These are phyloP conservation scores for Cyclocybe cylindracea DNA, from an alignment of 768 basidiomycete genomes.

Conservation along the genomic window DNA sequence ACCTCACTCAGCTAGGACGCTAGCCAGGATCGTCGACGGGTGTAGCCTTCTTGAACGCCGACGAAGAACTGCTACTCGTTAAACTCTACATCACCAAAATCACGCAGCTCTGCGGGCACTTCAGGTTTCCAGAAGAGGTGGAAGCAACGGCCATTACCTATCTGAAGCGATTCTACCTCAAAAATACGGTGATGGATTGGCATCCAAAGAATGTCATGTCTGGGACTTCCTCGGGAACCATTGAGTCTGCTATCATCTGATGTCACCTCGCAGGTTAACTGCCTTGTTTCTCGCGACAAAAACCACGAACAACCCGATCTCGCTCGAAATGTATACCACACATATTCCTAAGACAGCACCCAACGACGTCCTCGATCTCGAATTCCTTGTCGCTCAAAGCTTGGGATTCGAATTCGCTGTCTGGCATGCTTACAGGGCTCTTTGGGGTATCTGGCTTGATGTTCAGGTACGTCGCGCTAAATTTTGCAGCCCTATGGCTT, in stretches of 20 bases:
- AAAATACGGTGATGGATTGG: constrained; percentile 99
- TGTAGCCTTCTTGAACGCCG: constrained; percentile 72
- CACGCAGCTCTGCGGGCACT: constrained; percentile 80
- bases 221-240: constrained; percentile 22
- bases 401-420: constrained; percentile 92
- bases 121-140: constrained; percentile 89
- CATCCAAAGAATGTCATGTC: constrained; percentile 99
- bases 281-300: constrained; percentile 95
- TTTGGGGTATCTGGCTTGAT: constrained; percentile 90
- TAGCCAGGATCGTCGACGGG: constrained; percentile 74
- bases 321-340: constrained; percentile 80
- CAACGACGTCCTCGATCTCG: constrained; percentile 88
- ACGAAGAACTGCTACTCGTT: constrained; percentile 88
- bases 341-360: constrained; percentile 81
- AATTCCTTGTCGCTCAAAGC: constrained; percentile 95
- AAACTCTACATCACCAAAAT: constrained; percentile 88
- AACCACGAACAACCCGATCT: constrained; percentile 93
- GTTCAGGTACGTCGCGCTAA: constrained; percentile 61
- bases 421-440: constrained; percentile 86
- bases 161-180: constrained; percentile 94
- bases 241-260: background rate
- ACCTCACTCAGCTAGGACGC: constrained; percentile 21
- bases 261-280: constrained; percentile 69
- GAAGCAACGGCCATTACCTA: constrained; percentile 92
- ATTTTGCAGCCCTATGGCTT: background rate